Conservation (phyloP, 139 green algal genomes). For the Coelastrella sp. region DNA sequence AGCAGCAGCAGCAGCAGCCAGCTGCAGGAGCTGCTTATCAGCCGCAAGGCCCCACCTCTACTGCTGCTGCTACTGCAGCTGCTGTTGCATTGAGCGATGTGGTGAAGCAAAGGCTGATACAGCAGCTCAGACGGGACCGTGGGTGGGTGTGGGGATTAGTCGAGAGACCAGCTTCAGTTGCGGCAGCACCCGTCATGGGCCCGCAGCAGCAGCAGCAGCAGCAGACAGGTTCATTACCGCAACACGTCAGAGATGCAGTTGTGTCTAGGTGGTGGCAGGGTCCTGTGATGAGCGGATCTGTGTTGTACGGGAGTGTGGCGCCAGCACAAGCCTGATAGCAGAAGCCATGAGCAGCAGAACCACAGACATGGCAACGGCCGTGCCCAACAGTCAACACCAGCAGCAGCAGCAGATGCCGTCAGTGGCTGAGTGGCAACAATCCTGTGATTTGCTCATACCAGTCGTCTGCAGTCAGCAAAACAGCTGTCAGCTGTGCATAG, state of each 20-base stretch:
- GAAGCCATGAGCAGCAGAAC: background rate
- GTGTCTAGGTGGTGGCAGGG: constrained; percentile 6
- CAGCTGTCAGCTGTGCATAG: background rate
- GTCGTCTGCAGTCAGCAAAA: background rate
- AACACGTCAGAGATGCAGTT: background rate
- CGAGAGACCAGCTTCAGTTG: background rate
- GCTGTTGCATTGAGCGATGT: background rate
- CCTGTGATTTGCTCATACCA: background rate
- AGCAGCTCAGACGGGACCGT: constrained; percentile 12
- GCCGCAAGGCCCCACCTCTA: background rate
- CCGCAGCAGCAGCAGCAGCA: constrained; percentile 1
- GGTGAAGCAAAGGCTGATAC: background rate
- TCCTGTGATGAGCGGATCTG: background rate
- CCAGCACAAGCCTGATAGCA: too few species aligned
- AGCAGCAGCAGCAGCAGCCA: constrained; percentile 43
- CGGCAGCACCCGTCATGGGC: background rate
- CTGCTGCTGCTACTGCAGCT: constrained; percentile 8
- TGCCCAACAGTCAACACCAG: background rate
- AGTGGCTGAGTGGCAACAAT: background rate
- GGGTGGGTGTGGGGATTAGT: constrained; percentile 15
- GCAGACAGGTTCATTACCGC: background rate
- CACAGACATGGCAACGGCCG: background rate
- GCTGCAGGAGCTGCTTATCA: background rate
- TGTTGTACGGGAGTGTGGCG: background rate
- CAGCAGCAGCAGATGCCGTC: constrained; percentile 19